Evolutionary conservation across 495 filamentous ascomycete genomes (phyloP), one percentile per base, ranked within the genome.

Genomic region (Hypoxylon crocopeplum): DNA sequence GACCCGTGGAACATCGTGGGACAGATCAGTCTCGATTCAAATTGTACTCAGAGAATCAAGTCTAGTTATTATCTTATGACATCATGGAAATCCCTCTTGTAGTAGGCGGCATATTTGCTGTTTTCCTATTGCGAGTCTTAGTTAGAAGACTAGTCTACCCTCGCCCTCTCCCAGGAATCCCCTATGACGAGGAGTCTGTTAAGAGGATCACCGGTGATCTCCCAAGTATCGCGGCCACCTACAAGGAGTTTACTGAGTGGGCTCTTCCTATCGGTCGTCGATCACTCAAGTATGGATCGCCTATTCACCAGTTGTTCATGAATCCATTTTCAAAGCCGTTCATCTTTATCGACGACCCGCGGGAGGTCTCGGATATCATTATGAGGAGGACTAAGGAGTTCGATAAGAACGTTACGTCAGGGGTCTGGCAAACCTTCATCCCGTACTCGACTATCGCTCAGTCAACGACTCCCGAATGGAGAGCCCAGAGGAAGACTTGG

Each of bases 131-230:
- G n/a, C n/a, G n/a, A n/a, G n/a, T n/a, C n/a, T n/a, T n/a, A n/a
- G n/a, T n/a, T n/a, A n/a, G n/a, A n/a, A n/a, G n/a, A n/a, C n/a
- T n/a, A n/a, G n/a, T n/a, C n/a, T 67, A 68, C 7, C 70, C 70
- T 1, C 58, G 42, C 27, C 75, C 70, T 1, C 36, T 69, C 5
- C 68, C 73, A 0, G 74, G 72, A 1, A 77, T 76, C 42, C 74
- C 73, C 0, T 73, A 74, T 52, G 72, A 73, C 32, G 21, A 50
- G 19, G 55, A 53, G 7, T 61, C 74, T 4, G 62, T 69, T 8
- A 44, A 52, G 1, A 59, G 61, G 12, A 46, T 74, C 8, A 34
- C 56, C 0, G 73, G 73, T 32, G 75, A 77, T 52, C 21, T 73
- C 12, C 68, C 67, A 15, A 42, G 39, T 32, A 54, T 65, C 27